Evolutionary conservation across 805 yeast species (phyloP), one percentile per base, ranked within the genome.

Genomic region (Candida wancherniae): DNA sequence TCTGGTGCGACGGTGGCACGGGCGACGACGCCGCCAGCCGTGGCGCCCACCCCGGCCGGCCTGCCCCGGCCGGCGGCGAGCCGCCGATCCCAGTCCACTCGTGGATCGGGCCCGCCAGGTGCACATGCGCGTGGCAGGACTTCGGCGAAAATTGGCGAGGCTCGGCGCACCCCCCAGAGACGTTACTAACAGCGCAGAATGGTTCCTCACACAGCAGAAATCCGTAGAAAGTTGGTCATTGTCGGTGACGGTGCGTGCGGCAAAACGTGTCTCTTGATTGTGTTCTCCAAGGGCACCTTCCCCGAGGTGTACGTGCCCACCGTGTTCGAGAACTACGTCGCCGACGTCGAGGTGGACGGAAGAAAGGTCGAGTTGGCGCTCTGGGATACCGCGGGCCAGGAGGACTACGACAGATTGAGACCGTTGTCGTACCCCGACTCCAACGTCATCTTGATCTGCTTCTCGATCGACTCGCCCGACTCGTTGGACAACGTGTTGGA

Each of bases 271-370:
- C 54, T 52, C 34, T 51, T 52, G 53, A 52, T 51, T 26, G 57
- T 52, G n/a, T 52, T 50, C 36, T 48, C 55, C 31, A 51, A 51
- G 42, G 57, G 57, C 9, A 51, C 56, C 9, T 52, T 52, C 50
- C 57, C 57, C 15, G 56, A 52, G 32, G 57, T 52, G 6, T 52
- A 52, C 39, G 57, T 51, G 11, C 57, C 57, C 4, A 52, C 57
- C n/a, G 97, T 90, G 40, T 90, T 90, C 54, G 97, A 90, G 61
- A 92, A 88, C 71, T 92, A 90, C 62, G 97, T 90, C 50, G 94
- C 97, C 27, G 96, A 87, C 59, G 97, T 90, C 36, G 69, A 63
- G 44, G 95, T 63, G 22, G 70, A 64, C 37, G 69, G 69, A 23
- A 63, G 70, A 60, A 63, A 58, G 41, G 97, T 90, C 31, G 57